These are phyloP conservation scores for Fusarium sp. DNA, from an alignment of 2,329 filamentous ascomycete genomes.

Conservation along the genomic window DNA sequence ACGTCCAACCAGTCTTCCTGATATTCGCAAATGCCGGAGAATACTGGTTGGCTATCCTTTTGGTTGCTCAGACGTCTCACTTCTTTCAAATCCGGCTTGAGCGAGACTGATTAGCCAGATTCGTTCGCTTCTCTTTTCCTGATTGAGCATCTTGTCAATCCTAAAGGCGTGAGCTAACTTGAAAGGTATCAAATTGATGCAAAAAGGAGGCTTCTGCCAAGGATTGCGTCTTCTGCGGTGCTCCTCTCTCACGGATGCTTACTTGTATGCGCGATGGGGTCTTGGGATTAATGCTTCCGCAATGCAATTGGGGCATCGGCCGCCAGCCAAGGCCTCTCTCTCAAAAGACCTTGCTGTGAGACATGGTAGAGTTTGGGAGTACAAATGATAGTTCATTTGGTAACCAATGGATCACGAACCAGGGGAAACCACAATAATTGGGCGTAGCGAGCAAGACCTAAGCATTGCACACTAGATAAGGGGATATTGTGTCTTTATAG, in stretches of 20 bases:
- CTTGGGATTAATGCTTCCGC: slow-evolving; percentile 8
- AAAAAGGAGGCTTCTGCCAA: slow-evolving; percentile 29
- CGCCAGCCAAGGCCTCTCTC: slow-evolving; percentile 2
- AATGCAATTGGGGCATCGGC: slow-evolving; percentile 3
- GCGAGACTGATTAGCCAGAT: slow-evolving; percentile 47
- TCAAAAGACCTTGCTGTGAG: slow-evolving; percentile 29
- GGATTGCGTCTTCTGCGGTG: slow-evolving; percentile 35
- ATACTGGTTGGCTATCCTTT: slow-evolving; percentile 9
- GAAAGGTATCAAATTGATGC: slow-evolving; percentile 18
- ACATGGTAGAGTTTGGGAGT: slow-evolving; percentile 30
- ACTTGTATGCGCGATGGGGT: slow-evolving; percentile 35
- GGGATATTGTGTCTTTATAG: neutral
- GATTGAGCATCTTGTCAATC: slow-evolving; percentile 50
- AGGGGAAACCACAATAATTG: slow-evolving; percentile 3
- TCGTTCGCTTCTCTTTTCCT: slow-evolving; percentile 59
- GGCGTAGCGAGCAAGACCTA: slow-evolving; percentile 15
- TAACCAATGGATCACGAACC: slow-evolving; percentile 43
- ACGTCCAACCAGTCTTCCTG: neutral
- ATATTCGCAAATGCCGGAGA: slow-evolving; percentile 5
- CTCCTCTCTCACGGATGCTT: slow-evolving; percentile 35
- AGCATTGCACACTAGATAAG: neutral
- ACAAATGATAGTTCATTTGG: slow-evolving; percentile 40
- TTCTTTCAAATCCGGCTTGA: slow-evolving; percentile 35
- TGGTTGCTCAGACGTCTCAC: slow-evolving; percentile 24
- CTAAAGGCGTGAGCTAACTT: slow-evolving; percentile 22